Evolutionary conservation across 805 yeast genomes (phyloP), one percentile per base, ranked within the genome.

Genomic region (Sugiyamaella boreocaroliniensis): DNA sequence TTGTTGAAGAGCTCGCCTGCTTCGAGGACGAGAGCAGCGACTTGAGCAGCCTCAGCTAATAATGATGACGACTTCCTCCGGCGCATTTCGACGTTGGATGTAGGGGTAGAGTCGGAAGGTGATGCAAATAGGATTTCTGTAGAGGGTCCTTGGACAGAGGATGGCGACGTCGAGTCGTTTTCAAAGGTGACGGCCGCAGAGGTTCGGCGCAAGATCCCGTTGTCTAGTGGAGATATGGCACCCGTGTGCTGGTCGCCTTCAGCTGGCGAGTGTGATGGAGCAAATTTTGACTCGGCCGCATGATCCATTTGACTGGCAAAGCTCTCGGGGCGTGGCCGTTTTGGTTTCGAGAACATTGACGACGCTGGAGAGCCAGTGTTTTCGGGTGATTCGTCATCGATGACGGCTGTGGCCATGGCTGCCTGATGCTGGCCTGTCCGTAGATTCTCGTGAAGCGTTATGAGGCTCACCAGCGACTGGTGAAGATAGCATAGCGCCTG

Each of bases 401-500:
- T 50, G 15, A 51, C 58, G 26, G 50, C 40, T 14, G n/a, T 37
- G 9, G 52, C 56, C 42, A 32, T 45, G 16, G 45, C 52, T 20
- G 48, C 42, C 1, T 58, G 54, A 20, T 49, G 51, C 29, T 50
- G 55, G 43, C 44, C 48, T 51, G 58, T 55, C 11, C 59, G 61
- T 14, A 53, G 44, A 4, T 22, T 29, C 43, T 59, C 63, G 47
- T 62, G 62, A 14, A 57, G 50, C 7, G 29, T 34, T 9, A 64
- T 49, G 12, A 64, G 55, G 18, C 49, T 47, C 32, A 47, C 54
- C 6, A 64, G 53, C 44, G 62, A 51, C 16, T 56, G 55, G 12
- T 60, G 44, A 11, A 64, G 60, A 44, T 56, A 55, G 8, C 29
- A 55, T 43, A 64, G 55, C 9, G 68, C 67, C 47, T 57, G 53